Evolutionary conservation across 768 basidiomycete species (phyloP).

Genomic region (Naganishia antarctica): DNA sequence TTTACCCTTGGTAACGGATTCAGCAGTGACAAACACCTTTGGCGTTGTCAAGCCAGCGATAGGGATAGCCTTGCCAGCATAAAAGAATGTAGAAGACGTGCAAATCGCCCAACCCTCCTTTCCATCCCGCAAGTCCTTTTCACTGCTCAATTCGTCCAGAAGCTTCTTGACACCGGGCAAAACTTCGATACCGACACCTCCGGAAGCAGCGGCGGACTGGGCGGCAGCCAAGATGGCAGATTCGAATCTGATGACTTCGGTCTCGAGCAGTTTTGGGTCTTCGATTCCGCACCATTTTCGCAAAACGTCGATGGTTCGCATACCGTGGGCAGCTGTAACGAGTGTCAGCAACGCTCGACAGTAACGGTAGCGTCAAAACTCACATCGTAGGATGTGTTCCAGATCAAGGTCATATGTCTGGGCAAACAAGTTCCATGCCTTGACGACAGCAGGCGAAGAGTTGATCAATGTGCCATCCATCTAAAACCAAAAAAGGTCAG

Average conservation of each 20-base stretch:
- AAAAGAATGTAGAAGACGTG: constrained; percentile 73
- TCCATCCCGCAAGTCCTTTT: constrained; percentile 39
- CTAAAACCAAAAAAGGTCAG: background rate
- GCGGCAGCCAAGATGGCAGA: constrained; percentile 45
- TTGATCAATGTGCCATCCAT: constrained; percentile 59
- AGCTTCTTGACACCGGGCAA: constrained; percentile 62
- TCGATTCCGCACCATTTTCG: constrained; percentile 65
- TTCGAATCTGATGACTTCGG: constrained; percentile 72
- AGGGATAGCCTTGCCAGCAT: constrained; percentile 65
- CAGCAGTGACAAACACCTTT: constrained; percentile 65
- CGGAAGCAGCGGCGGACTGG: constrained; percentile 62
- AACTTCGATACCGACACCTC: constrained; percentile 52
- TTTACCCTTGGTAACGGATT: constrained; percentile 73
- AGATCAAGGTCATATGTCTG: constrained; percentile 55
- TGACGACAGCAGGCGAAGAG: constrained; percentile 72
- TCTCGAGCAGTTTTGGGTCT: constrained; percentile 51
- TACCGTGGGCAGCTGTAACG: constrained; percentile 62
- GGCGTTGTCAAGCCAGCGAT: constrained; percentile 60
- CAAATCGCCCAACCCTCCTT: constrained; percentile 79
- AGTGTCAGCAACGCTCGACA: background rate
- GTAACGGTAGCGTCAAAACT: constrained; percentile 10
- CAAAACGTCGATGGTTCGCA: constrained; percentile 70
- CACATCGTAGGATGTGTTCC: constrained; percentile 46
- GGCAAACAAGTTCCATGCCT: constrained; percentile 69
- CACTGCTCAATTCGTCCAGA: constrained; percentile 37